A percentile compares a stretch with the other conserved stretches of the same genome.
phyloP scores from a whole-genome alignment of 2,329 filamentous ascomycete genomes.

The Talaromyces islandicus region DNA sequence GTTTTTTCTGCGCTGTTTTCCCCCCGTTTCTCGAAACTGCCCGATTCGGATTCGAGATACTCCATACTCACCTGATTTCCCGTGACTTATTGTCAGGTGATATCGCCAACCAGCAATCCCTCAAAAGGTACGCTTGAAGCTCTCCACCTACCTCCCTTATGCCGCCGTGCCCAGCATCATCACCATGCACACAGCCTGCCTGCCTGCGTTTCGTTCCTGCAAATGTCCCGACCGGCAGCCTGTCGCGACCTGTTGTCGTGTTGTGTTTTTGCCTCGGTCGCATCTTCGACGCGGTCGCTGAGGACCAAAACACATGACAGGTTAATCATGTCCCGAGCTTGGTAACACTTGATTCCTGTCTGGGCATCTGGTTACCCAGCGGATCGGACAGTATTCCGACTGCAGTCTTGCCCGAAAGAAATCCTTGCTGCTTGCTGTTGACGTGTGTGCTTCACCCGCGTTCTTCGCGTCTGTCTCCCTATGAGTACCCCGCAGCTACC shows the following conservation, averaged over 20 bases:
- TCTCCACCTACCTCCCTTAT: constrained; percentile 2
- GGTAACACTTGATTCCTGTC: background rate
- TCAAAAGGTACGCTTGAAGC: constrained; percentile 6
- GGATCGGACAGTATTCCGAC: background rate
- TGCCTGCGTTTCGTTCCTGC: background rate
- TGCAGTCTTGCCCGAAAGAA: background rate
- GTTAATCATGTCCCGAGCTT: background rate
- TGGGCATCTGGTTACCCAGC: background rate
- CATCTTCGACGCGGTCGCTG: constrained; percentile 8
- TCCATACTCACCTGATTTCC: constrained; percentile 19
- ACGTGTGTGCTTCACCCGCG: background rate
- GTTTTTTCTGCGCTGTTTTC: constrained; percentile 14
- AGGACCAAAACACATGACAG: background rate
- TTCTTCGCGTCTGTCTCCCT: background rate
- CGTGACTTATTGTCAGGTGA: constrained; percentile 42
- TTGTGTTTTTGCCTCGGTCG: constrained; percentile 4
- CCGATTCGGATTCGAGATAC: constrained; percentile 20
- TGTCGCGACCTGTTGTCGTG: background rate
- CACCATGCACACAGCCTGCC: background rate
- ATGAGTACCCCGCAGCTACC: background rate
- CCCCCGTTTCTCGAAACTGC: constrained; percentile 21
- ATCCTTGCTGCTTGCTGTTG: background rate
- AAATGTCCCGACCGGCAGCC: background rate
- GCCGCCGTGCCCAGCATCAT: constrained; percentile 1
- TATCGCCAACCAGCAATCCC: constrained; percentile 17